Base-by-base conservation (phyloP, 140 eudicot species). In the Bidens hawaiensis region DNA sequence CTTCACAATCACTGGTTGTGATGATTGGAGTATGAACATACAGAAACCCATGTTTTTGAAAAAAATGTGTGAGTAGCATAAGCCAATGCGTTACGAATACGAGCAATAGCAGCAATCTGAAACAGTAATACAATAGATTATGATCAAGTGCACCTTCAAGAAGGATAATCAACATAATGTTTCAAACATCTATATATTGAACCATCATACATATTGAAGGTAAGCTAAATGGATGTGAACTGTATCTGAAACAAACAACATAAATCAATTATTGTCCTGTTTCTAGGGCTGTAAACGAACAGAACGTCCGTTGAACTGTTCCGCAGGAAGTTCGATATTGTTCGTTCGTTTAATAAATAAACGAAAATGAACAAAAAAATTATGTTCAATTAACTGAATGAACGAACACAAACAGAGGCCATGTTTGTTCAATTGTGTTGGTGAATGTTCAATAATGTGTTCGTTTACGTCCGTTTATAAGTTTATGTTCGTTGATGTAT, bases 1-100 rank as follows among this genome's bases (percentile, higher is more conserved):
- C 97, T 82, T 90, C 96, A 65, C 97, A 90, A 61, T 90, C 97
- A 58, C 96, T 87, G 13, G 97, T 90, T 14, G 94, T 87, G 62
- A 90, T 74, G 38, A 90, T 87, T 22, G 97, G 97, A 15, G 97
- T 90, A 60, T 90, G 97, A 9, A 90, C 79, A 21, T 87, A 86
- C 23, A 84, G 80, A 67, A 90, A 90, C 40, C 88, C 90, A 23
- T 90, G 88, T 18, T 84, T 58, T 23, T 78, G 94, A 80, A 90
- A 90, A n/a, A 70, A 90, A 90, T 42, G 94, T 79, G 76, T 90
- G 97, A 62, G 96, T 90, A 0, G 97, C 96, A 69, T 72, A 90
- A 0, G 97, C 87, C 75, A 90, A 76, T 30, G 82, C 88, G 28
- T 84, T 82, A 49, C 90, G 90, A 4, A 90, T 82, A 7, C 96